Evolutionary conservation across 2,329 filamentous ascomycete species (phyloP).

Genomic region (Dothiorella sarmentorum): DNA sequence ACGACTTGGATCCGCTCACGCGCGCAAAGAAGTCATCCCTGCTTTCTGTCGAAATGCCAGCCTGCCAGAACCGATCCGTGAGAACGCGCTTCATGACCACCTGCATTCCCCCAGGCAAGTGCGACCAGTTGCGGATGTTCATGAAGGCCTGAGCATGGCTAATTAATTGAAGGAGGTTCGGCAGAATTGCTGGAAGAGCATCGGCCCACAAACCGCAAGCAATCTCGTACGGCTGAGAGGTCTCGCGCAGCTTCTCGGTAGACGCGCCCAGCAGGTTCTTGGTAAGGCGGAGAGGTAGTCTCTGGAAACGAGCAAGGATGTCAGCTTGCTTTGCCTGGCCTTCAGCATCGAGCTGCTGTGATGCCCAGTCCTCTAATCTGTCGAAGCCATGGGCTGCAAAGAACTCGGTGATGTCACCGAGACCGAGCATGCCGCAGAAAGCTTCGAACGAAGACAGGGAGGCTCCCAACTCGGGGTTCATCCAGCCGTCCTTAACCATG

Average conservation of each 20-base stretch:
- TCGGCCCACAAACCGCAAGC: slow-evolving; percentile 83
- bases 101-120: slow-evolving; percentile 71
- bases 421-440: slow-evolving; percentile 75
- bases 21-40: slow-evolving; percentile 95
- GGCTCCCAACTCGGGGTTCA: slow-evolving; percentile 62
- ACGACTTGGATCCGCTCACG: slow-evolving; percentile 82
- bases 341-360: slow-evolving; percentile 70
- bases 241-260: slow-evolving; percentile 80
- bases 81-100: slow-evolving; percentile 76
- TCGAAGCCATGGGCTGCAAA: slow-evolving; percentile 70
- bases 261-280: slow-evolving; percentile 92
- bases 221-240: slow-evolving; percentile 67
- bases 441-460: slow-evolving; percentile 70
- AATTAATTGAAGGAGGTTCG: slow-evolving; percentile 78
- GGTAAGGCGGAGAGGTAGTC: slow-evolving; percentile 77
- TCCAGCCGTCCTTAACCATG: slow-evolving; percentile 81
- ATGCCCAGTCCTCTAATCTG: slow-evolving; percentile 77
- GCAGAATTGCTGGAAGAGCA: slow-evolving; percentile 76
- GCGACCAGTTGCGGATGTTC: slow-evolving; percentile 78
- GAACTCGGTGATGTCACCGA: slow-evolving; percentile 79
- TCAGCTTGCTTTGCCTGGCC: slow-evolving; percentile 75
- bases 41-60: slow-evolving; percentile 91
- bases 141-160: slow-evolving; percentile 90
- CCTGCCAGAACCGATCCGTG: slow-evolving; percentile 97
- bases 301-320: slow-evolving; percentile 71